phyloP scores from a whole-genome alignment of 352 stramenopile species.

The Phytophthora uliginosa region DNA sequence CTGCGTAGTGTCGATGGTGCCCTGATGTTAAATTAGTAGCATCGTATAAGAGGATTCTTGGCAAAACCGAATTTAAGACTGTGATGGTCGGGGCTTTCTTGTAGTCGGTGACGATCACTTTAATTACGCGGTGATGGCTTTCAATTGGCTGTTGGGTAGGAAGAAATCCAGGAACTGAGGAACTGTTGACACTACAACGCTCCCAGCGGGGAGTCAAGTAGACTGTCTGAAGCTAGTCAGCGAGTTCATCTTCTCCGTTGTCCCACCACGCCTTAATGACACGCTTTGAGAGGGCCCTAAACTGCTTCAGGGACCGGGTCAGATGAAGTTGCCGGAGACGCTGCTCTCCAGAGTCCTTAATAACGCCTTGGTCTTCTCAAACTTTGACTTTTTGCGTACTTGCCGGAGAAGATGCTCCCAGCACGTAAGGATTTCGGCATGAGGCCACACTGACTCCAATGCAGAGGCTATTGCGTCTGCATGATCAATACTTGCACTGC shows the following conservation, averaged over 20 bases:
- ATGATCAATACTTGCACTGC: neutral
- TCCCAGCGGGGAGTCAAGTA: slow-evolving; percentile 2
- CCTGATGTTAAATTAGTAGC: neutral
- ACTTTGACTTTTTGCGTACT: neutral
- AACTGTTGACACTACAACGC: slow-evolving; percentile 9
- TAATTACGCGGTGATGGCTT: slow-evolving; percentile 9
- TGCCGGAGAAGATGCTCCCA: slow-evolving; percentile 8
- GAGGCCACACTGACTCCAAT: slow-evolving; percentile 2
- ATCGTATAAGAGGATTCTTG: neutral
- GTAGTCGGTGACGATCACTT: slow-evolving; percentile 11
- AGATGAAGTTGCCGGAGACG: neutral
- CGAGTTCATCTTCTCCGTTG: neutral
- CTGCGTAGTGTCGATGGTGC: neutral
- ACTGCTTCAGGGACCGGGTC: neutral
- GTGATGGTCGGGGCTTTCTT: slow-evolving; percentile 5
- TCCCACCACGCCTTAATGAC: neutral
- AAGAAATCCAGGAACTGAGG: neutral
- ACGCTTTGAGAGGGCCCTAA: slow-evolving; percentile 4
- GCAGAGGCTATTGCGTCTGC: slow-evolving; percentile 3
- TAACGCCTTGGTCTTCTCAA: neutral
- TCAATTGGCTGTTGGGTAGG: slow-evolving; percentile 3
- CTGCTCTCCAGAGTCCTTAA: neutral
- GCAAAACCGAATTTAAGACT: neutral
- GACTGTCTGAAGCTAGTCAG: neutral
- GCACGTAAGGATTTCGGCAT: slow-evolving; percentile 6